Base-by-base conservation (phyloP, 1,284 basidiomycete species). In the Pterulicium gracile region DNA sequence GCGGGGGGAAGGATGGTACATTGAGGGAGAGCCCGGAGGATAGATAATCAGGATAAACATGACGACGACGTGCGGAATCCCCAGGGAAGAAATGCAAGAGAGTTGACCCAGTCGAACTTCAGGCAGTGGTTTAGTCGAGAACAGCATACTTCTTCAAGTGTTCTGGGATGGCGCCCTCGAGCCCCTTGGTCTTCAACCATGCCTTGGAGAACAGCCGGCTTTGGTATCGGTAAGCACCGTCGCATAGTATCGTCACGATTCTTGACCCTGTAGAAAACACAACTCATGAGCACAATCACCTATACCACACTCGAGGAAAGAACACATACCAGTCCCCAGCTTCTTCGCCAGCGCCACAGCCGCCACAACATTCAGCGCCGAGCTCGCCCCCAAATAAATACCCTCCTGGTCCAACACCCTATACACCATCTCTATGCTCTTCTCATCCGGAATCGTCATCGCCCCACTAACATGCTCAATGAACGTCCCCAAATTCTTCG, bases 211-310 rank as follows among this genome's bases (percentile, higher is more conserved):
- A 98, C 40, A 98, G 69, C 10, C 96, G 75, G 49, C 88, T 92
- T 69, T 98, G 96, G 61, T 98, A 98, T 57, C 95, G 76, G 60
- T 97, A 95, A 32, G 95, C 95, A 19, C 94, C 94, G 60, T 98
- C 95, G 61, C 88, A 92, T 32, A 98, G 67, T 47, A 98, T 78
- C 2, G 96, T 98, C 3, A 85, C 93, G 35, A 98, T 73, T 7
- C 75, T 91, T 40, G 83, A 88, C 24, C 92, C 89, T 89, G 55
- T 27, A 48, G 41, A 23, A 22, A 48, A 45, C 48, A 21, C 44
- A 45, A 27, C 18, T 42, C 27, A 32, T 32, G 27, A 32, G 27
- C 10, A 32, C n/a, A n/a, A 32, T 7, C 10, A 32, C 10, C 27
- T 32, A n/a, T n/a, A n/a, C n/a, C 21, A 18, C 21, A 14, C 15